A percentile compares a stretch with the other conserved stretches of the same genome.
phyloP scores from a whole-genome alignment of 345 rosid genomes.

The Boechera retrofracta region DNA sequence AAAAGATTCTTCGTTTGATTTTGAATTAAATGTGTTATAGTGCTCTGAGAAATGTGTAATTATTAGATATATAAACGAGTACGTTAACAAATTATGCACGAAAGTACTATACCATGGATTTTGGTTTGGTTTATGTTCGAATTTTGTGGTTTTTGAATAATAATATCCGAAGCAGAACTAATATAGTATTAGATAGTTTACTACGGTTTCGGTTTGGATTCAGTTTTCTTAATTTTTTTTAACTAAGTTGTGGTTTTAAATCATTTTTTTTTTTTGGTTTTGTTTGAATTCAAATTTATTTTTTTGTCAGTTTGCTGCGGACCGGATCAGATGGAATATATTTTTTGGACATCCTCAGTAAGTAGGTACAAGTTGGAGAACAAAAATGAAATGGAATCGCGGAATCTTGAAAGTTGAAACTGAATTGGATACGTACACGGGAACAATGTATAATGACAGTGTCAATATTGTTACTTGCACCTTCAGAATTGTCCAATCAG shows the following conservation, averaged over 20 bases:
- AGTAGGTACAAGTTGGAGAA: background rate
- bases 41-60: background rate
- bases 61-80: background rate
- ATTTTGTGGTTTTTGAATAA: no score
- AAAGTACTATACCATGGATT: background rate
- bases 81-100: background rate
- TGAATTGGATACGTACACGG: conserved; percentile 33
- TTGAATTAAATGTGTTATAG: background rate
- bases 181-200: no score
- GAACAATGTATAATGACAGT: conserved; percentile 12
- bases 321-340: no score
- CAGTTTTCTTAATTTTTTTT: no score
- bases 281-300: no score
- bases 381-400: background rate
- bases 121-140: no score
- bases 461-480: conserved; percentile 17
- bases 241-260: no score
- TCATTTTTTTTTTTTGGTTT: no score
- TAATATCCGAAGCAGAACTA: no score
- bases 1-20: background rate
- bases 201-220: background rate
- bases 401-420: conserved; percentile 13
- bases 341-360: no score
- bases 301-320: no score
- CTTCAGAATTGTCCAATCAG: conserved; percentile 15